Base-by-base conservation (phyloP, 192 early-diverging fungal species). In the Podila epigama region DNA sequence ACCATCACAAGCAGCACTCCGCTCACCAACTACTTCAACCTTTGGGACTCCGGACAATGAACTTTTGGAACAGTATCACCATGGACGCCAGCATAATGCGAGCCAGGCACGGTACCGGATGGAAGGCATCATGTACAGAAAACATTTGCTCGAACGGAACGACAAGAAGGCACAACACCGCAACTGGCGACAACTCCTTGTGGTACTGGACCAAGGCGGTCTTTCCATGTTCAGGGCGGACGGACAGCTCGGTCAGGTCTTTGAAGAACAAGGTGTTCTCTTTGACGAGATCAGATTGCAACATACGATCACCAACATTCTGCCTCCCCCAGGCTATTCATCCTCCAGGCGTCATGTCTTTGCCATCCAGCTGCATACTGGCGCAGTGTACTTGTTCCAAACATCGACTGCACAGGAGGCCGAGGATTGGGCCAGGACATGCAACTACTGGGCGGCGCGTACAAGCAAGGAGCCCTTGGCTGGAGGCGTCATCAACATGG, bases 371-470 rank as follows among this genome's bases (percentile, higher is more conserved):
- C 82, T 95, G 40, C 82, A 87, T 1, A 90, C 92, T 63, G 93
- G 93, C 10, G 90, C 89, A n/a, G 91, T 92, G 9, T 94, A 95
- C 58, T 81, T 98, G n/a, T 97, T 97, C 85, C 95, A 99, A 79
- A 86, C 91, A 0, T 78, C 81, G 10, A 89, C 83, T 4, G 84
- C 87, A 59, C 87, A 89, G 22, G 88, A 89, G 51, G 83, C 95
- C 33, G 87, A 88, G 32, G 90, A 89, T 58, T 99, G 97, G 97
- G 92, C 93, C 0, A 69, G 87, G 0, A 92, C 91, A 6, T 93
- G 96, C 67, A 99, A 98, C 80, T 95, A 92, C 69, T 99, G 96
- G 96, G 95, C 96, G 2, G 94, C 96, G 15, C 77, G 95, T 29
- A 90, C 89, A 50, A 94, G 92, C 60, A 95, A 93, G 79, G 95